phyloP scores from a whole-genome alignment of 2,329 filamentous ascomycete genomes.

The Apiospora saccharicola region DNA sequence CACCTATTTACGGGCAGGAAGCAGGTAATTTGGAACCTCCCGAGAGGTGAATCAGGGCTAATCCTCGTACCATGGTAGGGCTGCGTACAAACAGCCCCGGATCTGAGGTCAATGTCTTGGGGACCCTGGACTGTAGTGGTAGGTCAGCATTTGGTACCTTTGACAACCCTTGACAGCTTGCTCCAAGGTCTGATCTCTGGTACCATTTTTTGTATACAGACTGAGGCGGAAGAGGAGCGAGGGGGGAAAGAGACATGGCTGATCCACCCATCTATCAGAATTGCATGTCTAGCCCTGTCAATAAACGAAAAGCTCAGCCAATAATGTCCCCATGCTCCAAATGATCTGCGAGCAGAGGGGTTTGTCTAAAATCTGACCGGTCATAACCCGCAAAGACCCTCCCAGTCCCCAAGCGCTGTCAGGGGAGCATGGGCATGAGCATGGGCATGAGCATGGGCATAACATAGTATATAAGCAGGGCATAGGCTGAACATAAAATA shows the following conservation, averaged over 20 bases:
- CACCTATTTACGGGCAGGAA: background rate
- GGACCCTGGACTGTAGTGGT: background rate
- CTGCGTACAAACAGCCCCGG: constrained; percentile 8
- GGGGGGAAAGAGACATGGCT: background rate
- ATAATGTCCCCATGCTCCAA: constrained; percentile 7
- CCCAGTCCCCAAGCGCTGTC: background rate
- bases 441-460: background rate
- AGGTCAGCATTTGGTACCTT: background rate
- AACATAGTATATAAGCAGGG: background rate
- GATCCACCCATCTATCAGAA: constrained; percentile 16
- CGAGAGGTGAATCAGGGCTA: constrained; percentile 8
- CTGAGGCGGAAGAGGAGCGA: constrained; percentile 3
- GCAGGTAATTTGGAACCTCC: background rate
- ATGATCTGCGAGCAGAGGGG: constrained; percentile 25
- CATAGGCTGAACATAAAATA: background rate
- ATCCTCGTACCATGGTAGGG: constrained; percentile 11
- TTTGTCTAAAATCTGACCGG: constrained; percentile 26
- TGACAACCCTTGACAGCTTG: constrained; percentile 11
- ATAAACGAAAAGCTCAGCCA: constrained; percentile 7
- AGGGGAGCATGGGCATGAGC: background rate
- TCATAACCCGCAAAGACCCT: constrained; percentile 3
- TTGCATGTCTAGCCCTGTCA: constrained; percentile 19
- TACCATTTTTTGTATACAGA: background rate
- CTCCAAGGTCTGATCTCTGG: no score
- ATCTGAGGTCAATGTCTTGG: constrained; percentile 7